These are phyloP conservation scores for Monosporascus sp. DNA, from an alignment of 2,329 filamentous ascomycete genomes.

Conservation along the genomic window DNA sequence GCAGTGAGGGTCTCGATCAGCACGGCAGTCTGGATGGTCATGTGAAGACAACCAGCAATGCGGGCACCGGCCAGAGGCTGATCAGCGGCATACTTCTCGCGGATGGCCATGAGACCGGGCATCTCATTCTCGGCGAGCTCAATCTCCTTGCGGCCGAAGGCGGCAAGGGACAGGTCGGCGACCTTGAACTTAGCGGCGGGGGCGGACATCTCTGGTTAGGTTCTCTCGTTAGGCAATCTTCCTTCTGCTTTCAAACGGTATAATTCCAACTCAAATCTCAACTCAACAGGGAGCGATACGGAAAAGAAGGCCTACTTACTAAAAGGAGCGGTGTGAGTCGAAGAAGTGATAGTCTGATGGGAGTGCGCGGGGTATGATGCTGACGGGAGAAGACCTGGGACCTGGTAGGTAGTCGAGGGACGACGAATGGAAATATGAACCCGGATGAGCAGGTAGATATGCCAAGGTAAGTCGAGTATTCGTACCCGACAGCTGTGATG, in stretches of 20 bases:
- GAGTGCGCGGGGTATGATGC: neutral
- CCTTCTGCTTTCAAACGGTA: too few relatives aligned
- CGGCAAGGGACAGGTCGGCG: slow-evolving; percentile 93
- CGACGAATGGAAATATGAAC: neutral
- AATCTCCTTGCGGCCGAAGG: slow-evolving; percentile 98
- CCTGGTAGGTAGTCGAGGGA: neutral
- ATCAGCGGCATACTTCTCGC: slow-evolving; percentile 82
- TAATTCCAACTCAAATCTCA: neutral
- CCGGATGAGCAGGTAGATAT: neutral
- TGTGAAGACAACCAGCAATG: slow-evolving; percentile 97
- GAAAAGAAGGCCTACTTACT: neutral
- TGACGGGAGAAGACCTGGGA: neutral
- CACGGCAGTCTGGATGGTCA: slow-evolving; percentile 99
- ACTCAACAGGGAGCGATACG: neutral
- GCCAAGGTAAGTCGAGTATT: neutral
- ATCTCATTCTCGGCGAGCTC: slow-evolving; percentile 95
- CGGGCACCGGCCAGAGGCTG: slow-evolving; percentile 92
- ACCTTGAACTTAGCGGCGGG: slow-evolving; percentile 96
- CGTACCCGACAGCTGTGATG: slow-evolving; percentile 8
- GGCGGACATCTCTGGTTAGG: slow-evolving; percentile 52
- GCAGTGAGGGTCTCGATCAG: slow-evolving; percentile 95
- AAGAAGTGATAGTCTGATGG: too few relatives aligned
- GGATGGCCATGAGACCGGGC: slow-evolving; percentile 96
- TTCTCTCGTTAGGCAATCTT: neutral
- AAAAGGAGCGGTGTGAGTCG: neutral